Conservation (phyloP, 2,329 filamentous ascomycete species). For the Curvularia sp. region DNA sequence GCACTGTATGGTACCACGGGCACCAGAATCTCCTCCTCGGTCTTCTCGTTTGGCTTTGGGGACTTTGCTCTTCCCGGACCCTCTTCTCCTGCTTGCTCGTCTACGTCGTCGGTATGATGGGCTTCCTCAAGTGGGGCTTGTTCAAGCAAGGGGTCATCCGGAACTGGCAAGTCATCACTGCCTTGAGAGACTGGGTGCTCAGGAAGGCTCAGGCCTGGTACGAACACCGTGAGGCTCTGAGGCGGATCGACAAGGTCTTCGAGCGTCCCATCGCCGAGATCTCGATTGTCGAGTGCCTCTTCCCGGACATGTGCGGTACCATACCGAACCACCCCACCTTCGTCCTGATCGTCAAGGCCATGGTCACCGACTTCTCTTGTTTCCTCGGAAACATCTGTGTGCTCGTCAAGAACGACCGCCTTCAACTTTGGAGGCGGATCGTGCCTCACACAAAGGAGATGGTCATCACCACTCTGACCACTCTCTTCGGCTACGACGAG, state of each 20-base stretch:
- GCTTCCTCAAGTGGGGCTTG: neutral
- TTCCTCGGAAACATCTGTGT: neutral
- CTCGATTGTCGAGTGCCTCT: constrained; percentile 10
- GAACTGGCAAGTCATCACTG: neutral
- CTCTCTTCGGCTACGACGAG: neutral
- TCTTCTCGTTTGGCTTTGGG: neutral
- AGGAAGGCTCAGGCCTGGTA: constrained; percentile 1
- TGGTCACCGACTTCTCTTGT: neutral
- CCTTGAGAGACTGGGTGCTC: no score
- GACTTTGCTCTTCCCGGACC: neutral
- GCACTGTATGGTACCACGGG: neutral
- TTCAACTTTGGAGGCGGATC: constrained; percentile 1
- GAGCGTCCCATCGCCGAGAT: neutral
- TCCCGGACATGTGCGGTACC: constrained; percentile 1
- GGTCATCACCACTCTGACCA: neutral
- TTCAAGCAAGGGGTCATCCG: neutral
- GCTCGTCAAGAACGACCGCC: neutral
- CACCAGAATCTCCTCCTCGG: neutral
- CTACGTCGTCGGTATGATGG: neutral
- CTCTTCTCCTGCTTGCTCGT: neutral
- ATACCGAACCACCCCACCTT: neutral
- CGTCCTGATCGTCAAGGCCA: neutral
- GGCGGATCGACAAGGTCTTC: constrained; percentile 10
- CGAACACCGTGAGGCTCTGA: neutral
- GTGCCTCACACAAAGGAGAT: neutral